phyloP scores from a whole-genome alignment of 306 rosid species.

The Medicago ruthenica region DNA sequence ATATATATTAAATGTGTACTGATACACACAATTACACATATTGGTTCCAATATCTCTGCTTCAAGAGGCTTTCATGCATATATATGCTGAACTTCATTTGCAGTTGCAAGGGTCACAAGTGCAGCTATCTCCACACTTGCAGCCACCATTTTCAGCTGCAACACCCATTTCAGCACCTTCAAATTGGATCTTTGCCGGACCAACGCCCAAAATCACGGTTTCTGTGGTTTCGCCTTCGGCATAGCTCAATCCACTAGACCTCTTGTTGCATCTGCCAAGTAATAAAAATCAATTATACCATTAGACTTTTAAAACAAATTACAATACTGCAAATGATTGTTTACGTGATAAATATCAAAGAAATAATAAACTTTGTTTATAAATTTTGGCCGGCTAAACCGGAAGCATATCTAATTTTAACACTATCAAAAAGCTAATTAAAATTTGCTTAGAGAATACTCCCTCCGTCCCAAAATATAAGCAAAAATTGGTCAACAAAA shows the following conservation, averaged over 20 bases:
- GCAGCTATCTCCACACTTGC: constrained; percentile 80
- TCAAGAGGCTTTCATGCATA: neutral
- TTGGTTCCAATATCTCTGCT: constrained; percentile 44
- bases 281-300: neutral
- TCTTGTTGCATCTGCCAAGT: constrained; percentile 53
- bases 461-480: too few species aligned
- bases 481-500: too few species aligned
- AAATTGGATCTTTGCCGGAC: constrained; percentile 42
- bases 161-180: constrained; percentile 44
- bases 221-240: constrained; percentile 55
- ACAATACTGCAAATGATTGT: neutral
- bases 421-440: neutral
- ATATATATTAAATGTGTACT: neutral
- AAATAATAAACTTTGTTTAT: too few species aligned
- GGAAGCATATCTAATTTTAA: neutral
- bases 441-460: too few species aligned
- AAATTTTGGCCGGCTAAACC: too few species aligned
- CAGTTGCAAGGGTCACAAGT: constrained; percentile 79
- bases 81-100: constrained; percentile 32
- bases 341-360: neutral
- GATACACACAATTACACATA: constrained; percentile 2
- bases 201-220: constrained; percentile 58
- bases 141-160: constrained; percentile 52
- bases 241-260: constrained; percentile 55
- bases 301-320: neutral